Evolutionary conservation across 2,329 filamentous ascomycete genomes (phyloP).

Genomic region (Aspergillus melleus): DNA sequence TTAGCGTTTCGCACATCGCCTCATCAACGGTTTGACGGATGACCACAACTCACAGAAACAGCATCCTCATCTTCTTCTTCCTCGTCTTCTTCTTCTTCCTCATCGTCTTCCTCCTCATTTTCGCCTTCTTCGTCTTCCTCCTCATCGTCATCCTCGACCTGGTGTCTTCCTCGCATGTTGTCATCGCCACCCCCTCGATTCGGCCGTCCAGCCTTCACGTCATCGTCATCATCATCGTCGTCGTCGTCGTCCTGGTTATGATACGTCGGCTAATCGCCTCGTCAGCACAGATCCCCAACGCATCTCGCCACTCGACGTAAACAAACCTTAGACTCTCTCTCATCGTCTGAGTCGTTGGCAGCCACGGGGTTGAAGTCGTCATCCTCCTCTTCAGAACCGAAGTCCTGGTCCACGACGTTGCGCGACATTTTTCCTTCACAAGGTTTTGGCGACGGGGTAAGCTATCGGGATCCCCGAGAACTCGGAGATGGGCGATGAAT

Average conservation of each 20-base stretch:
- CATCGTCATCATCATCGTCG: constrained; percentile 48
- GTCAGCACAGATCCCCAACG: constrained; percentile 13
- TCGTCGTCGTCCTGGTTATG: constrained; percentile 22
- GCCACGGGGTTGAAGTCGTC: constrained; percentile 86
- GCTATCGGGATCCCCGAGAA: not conserved
- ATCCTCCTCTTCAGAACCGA: constrained; percentile 68
- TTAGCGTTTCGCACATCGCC: constrained; percentile 12
- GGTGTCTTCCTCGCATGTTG: constrained; percentile 40
- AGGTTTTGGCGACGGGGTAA: not conserved
- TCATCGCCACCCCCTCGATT: constrained; percentile 38
- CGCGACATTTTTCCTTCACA: constrained; percentile 34
- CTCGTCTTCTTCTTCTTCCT: constrained; percentile 21
- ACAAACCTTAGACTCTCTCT: constrained; percentile 46
- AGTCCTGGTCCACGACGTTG: constrained; percentile 52
- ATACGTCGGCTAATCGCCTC: constrained; percentile 26
- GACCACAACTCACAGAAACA: constrained; percentile 59
- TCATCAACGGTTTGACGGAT: constrained; percentile 25
- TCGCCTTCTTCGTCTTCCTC: constrained; percentile 48
- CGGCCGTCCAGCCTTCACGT: constrained; percentile 33
- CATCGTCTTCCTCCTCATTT: constrained; percentile 53
- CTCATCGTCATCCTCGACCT: constrained; percentile 44
- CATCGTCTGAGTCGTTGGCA: constrained; percentile 71
- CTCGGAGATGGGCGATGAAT: not conserved
- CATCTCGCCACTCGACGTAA: constrained; percentile 10
- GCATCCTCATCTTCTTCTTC: constrained; percentile 51